A percentile compares a stretch with the other conserved stretches of the same genome.
These are phyloP conservation scores for Colletotrichum sidae DNA, from an alignment of 2,329 filamentous ascomycete genomes.

Conservation along the genomic window DNA sequence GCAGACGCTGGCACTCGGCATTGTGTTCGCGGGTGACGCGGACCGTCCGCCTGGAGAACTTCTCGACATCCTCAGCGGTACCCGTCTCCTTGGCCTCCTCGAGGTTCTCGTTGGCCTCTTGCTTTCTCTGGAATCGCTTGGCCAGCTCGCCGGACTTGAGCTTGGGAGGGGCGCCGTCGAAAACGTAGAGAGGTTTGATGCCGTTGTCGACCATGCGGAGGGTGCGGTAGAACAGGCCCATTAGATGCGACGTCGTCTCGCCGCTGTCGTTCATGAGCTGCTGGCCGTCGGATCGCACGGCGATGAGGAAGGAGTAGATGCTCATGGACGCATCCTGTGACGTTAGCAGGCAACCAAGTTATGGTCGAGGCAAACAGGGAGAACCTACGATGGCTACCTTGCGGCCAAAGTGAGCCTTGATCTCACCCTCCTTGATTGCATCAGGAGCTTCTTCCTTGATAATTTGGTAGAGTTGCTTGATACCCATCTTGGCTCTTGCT, in stretches of 20 bases:
- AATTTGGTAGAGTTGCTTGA: conserved; percentile 81
- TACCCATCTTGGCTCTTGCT: conserved; percentile 62
- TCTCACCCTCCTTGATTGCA: conserved; percentile 95
- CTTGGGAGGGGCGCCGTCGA: conserved; percentile 96
- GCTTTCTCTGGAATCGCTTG: conserved; percentile 94
- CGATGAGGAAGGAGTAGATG: conserved; percentile 98
- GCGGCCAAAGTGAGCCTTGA: conserved; percentile 98
- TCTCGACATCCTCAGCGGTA: conserved; percentile 96
- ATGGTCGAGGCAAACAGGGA: background rate
- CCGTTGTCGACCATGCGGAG: conserved; percentile 98
- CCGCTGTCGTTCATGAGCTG: conserved; percentile 95
- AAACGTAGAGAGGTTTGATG: conserved; percentile 98
- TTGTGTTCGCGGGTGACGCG: conserved; percentile 98
- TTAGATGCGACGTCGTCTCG: conserved; percentile 96
- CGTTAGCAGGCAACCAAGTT: background rate
- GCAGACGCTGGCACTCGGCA: conserved; percentile 87
- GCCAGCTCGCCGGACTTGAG: conserved; percentile 97
- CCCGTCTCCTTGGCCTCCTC: conserved; percentile 98
- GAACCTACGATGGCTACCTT: conserved; percentile 93
- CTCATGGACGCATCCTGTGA: conserved; percentile 87
- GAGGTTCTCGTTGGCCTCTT: conserved; percentile 87
- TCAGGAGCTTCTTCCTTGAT: conserved; percentile 95
- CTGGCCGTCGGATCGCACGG: conserved; percentile 95
- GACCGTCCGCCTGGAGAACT: conserved; percentile 93
- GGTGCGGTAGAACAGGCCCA: conserved; percentile 99